These are phyloP conservation scores for Gossypium anomalum DNA, from an alignment of 345 rosid genomes.

Conservation along the genomic window DNA sequence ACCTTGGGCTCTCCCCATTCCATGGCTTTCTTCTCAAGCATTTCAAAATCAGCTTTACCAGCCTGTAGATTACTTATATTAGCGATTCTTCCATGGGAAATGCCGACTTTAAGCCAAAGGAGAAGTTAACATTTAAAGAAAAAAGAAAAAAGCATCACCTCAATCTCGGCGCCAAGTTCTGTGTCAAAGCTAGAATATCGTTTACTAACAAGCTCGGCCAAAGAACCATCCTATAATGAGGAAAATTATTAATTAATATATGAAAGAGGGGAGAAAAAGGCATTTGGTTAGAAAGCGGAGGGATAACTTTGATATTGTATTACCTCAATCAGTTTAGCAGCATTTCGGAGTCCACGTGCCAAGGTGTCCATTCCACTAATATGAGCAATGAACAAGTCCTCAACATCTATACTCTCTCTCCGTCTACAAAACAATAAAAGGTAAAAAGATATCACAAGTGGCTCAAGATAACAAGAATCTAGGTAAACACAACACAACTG, in stretches of 20 bases:
- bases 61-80: constrained; percentile 34
- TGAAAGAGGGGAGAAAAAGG: not conserved
- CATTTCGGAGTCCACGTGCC: constrained; percentile 86
- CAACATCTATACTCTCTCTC: constrained; percentile 94
- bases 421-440: constrained; percentile 40
- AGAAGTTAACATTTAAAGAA: not conserved
- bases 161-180: constrained; percentile 57
- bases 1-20: constrained; percentile 91
- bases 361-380: constrained; percentile 89
- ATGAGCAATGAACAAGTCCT: constrained; percentile 87
- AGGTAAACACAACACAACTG: not conserved
- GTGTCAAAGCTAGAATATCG: constrained; percentile 73
- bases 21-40: constrained; percentile 76
- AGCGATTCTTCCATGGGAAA: not conserved
- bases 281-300: not conserved
- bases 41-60: constrained; percentile 76
- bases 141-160: constrained; percentile 29
- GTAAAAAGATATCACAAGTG: not conserved
- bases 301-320: not conserved
- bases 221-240: constrained; percentile 54
- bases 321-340: constrained; percentile 79
- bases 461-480: not conserved
- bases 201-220: constrained; percentile 60
- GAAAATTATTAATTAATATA: not conserved
- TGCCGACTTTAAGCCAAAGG: not conserved